Evolutionary conservation across 257 asterid genomes (phyloP), one percentile per base, ranked within the genome.

Genomic region (Vinca minor): DNA sequence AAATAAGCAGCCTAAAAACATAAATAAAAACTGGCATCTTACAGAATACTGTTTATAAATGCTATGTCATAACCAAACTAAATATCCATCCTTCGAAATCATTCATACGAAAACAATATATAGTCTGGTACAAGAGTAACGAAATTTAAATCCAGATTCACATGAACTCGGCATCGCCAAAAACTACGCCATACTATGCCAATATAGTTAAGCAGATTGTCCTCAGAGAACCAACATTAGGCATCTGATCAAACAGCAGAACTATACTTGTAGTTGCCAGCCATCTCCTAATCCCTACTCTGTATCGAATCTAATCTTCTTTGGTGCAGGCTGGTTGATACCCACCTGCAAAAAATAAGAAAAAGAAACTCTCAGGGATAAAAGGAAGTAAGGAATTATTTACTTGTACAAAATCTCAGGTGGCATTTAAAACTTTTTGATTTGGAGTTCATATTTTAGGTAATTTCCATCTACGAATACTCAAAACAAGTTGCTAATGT

Each of bases 231-330:
- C 56, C 47, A 42, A 66, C 12, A 20, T 3, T 53, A 66, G 3
- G 42, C 38, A 1, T 31, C 11, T 25, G 10, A 17, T 29, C 48
- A 61, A 20, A 13, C 20, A 9, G 11, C 23, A 52, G 59, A 23
- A 32, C 13, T 20, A 41, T 21, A 18, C 4, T 15, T 50, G 47
- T 39, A 10, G 18, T 29, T 41, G 25, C 36, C 42, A 53, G 36
- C 46, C 23, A 42, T 47, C 15, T 38, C 65, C 36, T 32, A 47
- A 8, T 34, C 31, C 53, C 74, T 82, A 81, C 31, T 87, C 84
- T 17, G 29, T 59, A 4, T 79, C 88, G 42, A 90, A 82, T 67
- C 65, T 86, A 20, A 83, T 91, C 86, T 89, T 92, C 93, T 92
- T 87, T 4, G 96, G 91, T 55, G 81, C 80, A 32, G 81, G 60